Conservation (phyloP, 78 protist genomes). For the Guillardia theta region DNA sequence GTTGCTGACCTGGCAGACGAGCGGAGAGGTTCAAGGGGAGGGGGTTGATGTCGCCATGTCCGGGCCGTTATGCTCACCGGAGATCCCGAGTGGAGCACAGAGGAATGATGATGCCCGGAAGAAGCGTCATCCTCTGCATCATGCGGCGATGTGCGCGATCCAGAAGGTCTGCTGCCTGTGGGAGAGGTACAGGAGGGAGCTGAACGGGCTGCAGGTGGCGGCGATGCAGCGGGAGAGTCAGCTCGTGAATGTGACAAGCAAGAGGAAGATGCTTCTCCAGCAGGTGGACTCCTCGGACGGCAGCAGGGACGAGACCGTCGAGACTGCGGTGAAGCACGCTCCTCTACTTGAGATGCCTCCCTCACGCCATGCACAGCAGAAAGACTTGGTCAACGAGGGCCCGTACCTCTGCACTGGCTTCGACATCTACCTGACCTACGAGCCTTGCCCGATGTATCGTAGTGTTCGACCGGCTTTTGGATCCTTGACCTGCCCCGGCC, state of each 20-base stretch:
- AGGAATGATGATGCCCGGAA: too few relatives aligned
- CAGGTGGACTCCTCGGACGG: neutral
- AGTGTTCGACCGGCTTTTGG: too few relatives aligned
- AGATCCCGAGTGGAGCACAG: too few relatives aligned
- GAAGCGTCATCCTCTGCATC: neutral
- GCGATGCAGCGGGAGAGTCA: neutral
- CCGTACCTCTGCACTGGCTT: conserved; percentile 9
- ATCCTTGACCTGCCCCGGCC: too few relatives aligned
- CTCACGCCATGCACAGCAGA: neutral
- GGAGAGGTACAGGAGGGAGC: neutral
- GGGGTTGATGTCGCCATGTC: too few relatives aligned
- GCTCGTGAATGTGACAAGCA: neutral
- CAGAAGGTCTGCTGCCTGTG: neutral
- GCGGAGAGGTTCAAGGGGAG: too few relatives aligned
- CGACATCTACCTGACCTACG: neutral
- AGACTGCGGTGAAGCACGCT: neutral
- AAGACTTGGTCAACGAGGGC: neutral
- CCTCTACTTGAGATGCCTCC: neutral
- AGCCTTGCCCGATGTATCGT: neutral
- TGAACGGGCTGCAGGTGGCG: neutral
- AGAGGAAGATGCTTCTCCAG: neutral
- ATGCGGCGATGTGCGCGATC: neutral
- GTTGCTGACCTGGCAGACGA: too few relatives aligned
- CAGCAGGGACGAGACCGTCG: neutral
- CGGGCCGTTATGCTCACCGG: too few relatives aligned